phyloP scores from a whole-genome alignment of 2,329 filamentous ascomycete genomes.

The Alternaria panax region DNA sequence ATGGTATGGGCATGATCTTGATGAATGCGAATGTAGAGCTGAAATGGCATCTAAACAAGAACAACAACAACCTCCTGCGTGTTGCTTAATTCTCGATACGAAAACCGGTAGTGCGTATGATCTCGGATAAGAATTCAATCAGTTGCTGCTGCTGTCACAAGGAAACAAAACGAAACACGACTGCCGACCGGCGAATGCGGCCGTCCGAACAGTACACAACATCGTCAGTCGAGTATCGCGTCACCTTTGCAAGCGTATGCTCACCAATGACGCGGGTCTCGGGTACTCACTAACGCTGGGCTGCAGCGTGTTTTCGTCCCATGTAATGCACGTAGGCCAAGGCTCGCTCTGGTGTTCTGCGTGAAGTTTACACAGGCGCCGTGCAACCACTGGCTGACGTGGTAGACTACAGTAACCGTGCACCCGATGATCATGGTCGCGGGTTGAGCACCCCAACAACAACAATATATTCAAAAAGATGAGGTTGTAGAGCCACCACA shows the following conservation, averaged over 20 bases:
- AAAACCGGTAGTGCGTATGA: background rate
- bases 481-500: too few relatives aligned
- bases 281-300: conserved; percentile 13
- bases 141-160: background rate
- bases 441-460: too few relatives aligned
- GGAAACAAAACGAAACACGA: background rate
- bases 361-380: conserved; percentile 29
- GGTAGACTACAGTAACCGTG: too few relatives aligned
- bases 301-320: conserved; percentile 24
- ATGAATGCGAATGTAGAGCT: background rate
- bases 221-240: background rate
- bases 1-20: background rate
- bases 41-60: background rate
- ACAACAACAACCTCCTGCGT: background rate
- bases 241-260: background rate
- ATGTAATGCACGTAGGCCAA: conserved; percentile 44
- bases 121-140: background rate
- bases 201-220: background rate
- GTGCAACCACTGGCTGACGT: conserved; percentile 32
- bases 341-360: conserved; percentile 33
- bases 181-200: background rate
- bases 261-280: conserved; percentile 2
- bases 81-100: background rate
- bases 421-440: too few relatives aligned
- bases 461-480: too few relatives aligned